Percentiles rank a stretch among this genome's conserved stretches.
Conservation (phyloP, 2,329 filamentous ascomycete genomes). For the Sclerotinia sclerotiorum region DNA sequence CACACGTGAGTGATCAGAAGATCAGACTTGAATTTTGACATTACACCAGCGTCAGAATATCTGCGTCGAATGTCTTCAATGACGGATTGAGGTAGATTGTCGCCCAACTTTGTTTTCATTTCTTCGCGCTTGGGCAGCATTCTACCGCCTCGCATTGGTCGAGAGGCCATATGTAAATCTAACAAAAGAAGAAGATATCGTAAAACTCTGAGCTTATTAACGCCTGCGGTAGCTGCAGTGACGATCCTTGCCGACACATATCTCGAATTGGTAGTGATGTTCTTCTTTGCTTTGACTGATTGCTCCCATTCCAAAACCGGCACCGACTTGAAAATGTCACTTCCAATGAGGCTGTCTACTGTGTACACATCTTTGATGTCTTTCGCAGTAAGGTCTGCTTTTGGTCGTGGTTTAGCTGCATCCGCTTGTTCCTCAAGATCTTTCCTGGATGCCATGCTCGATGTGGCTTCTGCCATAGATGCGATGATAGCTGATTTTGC, state of each 20-base stretch:
- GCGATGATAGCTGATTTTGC: conserved; percentile 61
- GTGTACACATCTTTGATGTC: conserved; percentile 73
- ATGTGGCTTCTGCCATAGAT: conserved; percentile 60
- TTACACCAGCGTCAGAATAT: conserved; percentile 62
- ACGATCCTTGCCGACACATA: conserved; percentile 63
- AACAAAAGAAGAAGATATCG: conserved; percentile 61
- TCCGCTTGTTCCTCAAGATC: conserved; percentile 65
- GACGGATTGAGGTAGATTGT: conserved; percentile 58
- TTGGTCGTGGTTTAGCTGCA: conserved; percentile 70
- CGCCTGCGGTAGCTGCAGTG: conserved; percentile 48
- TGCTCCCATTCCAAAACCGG: conserved; percentile 75
- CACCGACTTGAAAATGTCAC: conserved; percentile 64
- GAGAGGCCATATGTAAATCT: conserved; percentile 51
- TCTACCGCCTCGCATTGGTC: conserved; percentile 47
- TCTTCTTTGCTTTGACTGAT: conserved; percentile 57
- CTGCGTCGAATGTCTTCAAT: conserved; percentile 67
- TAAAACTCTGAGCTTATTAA: conserved; percentile 56
- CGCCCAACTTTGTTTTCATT: conserved; percentile 54
- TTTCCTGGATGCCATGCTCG: conserved; percentile 65
- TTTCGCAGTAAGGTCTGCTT: conserved; percentile 64
- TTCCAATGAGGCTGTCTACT: conserved; percentile 63
- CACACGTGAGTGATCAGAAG: conserved; percentile 72
- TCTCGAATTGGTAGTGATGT: conserved; percentile 54
- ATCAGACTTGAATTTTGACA: conserved; percentile 71
- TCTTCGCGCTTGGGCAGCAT: conserved; percentile 62